Conservation (phyloP, 1,284 basidiomycete genomes). For the Inonotus obliquus region DNA sequence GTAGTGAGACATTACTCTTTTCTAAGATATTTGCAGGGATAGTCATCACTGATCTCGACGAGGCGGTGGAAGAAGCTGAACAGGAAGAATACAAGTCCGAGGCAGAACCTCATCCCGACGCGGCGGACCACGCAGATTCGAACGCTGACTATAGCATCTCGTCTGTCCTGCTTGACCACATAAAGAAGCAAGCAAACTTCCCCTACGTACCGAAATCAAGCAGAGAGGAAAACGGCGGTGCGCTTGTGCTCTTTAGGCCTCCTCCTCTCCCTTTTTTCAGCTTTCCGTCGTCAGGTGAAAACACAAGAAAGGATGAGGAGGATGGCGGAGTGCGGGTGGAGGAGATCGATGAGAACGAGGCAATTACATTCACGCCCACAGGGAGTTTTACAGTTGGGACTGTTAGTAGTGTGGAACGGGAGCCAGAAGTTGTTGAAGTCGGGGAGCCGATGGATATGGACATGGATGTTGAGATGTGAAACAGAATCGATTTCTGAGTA, state of each 20-base stretch:
- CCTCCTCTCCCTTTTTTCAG: constrained; percentile 11
- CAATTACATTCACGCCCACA: background rate
- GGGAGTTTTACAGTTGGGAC: background rate
- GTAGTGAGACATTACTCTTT: background rate
- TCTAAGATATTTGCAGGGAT: constrained; percentile 10
- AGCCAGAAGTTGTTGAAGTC: background rate
- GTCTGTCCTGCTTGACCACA: constrained; percentile 16
- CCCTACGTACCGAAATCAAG: background rate
- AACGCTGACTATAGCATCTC: constrained; percentile 18
- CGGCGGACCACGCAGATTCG: constrained; percentile 15
- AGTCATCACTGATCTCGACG: constrained; percentile 19
- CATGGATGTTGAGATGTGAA: constrained; percentile 12
- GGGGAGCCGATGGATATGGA: constrained; percentile 18
- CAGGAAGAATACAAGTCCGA: constrained; percentile 17
- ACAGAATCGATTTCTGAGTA: background rate
- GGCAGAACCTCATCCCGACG: constrained; percentile 16
- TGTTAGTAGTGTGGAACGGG: constrained; percentile 5
- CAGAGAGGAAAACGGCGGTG: constrained; percentile 1
- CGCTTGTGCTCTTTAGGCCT: constrained; percentile 14
- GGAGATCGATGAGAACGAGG: constrained; percentile 4
- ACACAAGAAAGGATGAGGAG: background rate
- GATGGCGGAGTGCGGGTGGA: constrained; percentile 1
- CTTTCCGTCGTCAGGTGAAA: background rate
- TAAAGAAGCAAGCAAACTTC: constrained; percentile 11
- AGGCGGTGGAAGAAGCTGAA: constrained; percentile 12